Percentiles rank a stretch among this genome's conserved stretches.
Conservation (phyloP, 805 yeast species). For the Yarrowia sp. region DNA sequence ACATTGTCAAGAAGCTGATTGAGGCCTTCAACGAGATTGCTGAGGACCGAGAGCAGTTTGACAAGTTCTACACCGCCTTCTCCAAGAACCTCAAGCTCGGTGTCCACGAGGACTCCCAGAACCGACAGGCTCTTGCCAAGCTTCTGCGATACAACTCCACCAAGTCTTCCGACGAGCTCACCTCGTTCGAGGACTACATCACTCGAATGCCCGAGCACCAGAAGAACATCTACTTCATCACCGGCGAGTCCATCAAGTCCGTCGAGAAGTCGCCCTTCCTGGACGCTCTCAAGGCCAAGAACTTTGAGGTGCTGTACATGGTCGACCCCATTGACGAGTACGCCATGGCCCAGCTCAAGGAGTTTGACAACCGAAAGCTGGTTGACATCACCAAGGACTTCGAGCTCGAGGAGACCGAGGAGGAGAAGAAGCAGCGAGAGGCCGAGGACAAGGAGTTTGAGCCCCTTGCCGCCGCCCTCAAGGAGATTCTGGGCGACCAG, state of each 20-base stretch:
- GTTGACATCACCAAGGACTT: conserved; percentile 98
- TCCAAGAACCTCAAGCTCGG: conserved; percentile 98
- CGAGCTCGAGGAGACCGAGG: conserved; percentile 94
- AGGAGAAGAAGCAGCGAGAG: conserved; percentile 95
- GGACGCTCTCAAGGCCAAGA: conserved; percentile 97
- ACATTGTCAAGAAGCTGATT: conserved; percentile 96
- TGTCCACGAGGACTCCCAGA: conserved; percentile 98
- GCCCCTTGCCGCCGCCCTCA: conserved; percentile 92
- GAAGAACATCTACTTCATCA: conserved; percentile 98
- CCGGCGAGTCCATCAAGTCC: conserved; percentile 98
- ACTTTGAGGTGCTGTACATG: conserved; percentile 96
- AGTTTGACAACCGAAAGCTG: conserved; percentile 98
- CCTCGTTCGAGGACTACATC: conserved; percentile 95
- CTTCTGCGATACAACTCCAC: conserved; percentile 97
- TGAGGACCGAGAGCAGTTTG: conserved; percentile 98
- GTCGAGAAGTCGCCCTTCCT: conserved; percentile 99
- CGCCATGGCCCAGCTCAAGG: conserved; percentile 99
- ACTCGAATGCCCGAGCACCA: conserved; percentile 99
- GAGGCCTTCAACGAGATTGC: conserved; percentile 99
- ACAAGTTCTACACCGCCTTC: conserved; percentile 97
- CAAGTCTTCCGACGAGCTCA: conserved; percentile 90
- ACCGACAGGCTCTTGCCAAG: conserved; percentile 95
- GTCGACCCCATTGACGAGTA: conserved; percentile 99
- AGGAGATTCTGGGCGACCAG: conserved; percentile 97
- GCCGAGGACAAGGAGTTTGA: conserved; percentile 90